Base-by-base conservation (phyloP, 2,329 filamentous ascomycete genomes). In the Ascochyta rabiei region DNA sequence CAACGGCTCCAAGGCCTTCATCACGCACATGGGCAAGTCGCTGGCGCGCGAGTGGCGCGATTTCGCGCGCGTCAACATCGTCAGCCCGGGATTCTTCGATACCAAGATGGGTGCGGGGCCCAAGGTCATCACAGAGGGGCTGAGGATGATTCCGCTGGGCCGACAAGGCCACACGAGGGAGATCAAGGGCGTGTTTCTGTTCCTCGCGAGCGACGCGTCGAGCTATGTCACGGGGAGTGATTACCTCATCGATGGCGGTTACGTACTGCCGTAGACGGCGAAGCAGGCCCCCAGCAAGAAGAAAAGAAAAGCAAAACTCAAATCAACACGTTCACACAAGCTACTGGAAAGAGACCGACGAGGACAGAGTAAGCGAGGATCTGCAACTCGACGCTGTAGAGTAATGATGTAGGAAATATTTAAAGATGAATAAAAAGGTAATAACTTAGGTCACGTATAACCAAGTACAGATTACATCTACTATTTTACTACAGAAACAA, bases 131-230 rank as follows among this genome's bases (percentile, higher is more conserved):
- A 84, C 8, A 86, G 89, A 81, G 79, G 82, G 40, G 84, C 84
- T 84, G 68, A 83, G 86, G 66, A 93, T 89, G 82, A 91, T 87
- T 26, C 89, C 89, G 1, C 86, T 93, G 83, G 89, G 85, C 24
- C 82, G 90, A 42, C 87, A 92, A 70, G 90, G 88, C 12, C 78
- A 87, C 60, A 82, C 83, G 0, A 83, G 85, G 58, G 91, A 96
- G 78, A 81, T 96, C 57, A 93, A 93, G 78, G 91, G 90, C 3
- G 85, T 88, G 15, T 96, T 89, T 71, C 75, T 96, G 46, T 95
- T 91, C 72, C 76, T 96, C 49, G 88, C 89, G 6, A 90, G 86
- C n/a, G 89, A 95, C 75, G 90, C 90, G 3, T 83, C 86, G 15
- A 89, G 84, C 50, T 96, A 90, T 74, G 90, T 87, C 9, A 95